These are phyloP conservation scores for Sophora flavescens DNA, from an alignment of 306 rosid species.

Conservation along the genomic window DNA sequence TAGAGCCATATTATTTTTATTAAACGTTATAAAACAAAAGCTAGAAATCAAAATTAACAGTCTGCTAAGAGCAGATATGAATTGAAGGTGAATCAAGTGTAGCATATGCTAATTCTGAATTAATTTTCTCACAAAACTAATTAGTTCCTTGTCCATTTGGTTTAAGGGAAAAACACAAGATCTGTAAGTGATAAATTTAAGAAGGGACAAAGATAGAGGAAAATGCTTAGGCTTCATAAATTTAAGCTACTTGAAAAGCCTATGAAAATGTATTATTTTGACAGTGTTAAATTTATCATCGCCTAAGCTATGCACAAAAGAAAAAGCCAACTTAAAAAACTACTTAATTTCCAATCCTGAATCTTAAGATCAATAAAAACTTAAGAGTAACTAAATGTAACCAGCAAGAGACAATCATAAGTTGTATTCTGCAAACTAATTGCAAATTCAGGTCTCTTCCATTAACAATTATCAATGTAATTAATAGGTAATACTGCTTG, in stretches of 20 bases:
- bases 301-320: not conserved
- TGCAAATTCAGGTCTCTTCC: not conserved
- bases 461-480: slow-evolving; percentile 8
- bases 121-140: too few species aligned
- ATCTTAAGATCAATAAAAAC: not conserved
- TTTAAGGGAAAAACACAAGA: too few species aligned
- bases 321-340: slow-evolving; percentile 4
- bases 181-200: too few species aligned
- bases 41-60: too few species aligned
- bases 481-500: slow-evolving; percentile 3
- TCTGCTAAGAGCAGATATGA: too few species aligned
- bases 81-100: too few species aligned
- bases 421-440: too few species aligned
- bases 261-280: slow-evolving; percentile 1
- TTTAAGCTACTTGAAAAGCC: slow-evolving; percentile 16
- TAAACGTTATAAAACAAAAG: too few species aligned
- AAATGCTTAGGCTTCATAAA: not conserved
- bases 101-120: too few species aligned
- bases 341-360: slow-evolving; percentile 19
- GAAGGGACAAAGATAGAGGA: not conserved
- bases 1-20: too few species aligned
- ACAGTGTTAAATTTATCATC: not conserved
- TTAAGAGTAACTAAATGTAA: slow-evolving; percentile 1
- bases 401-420: not conserved
- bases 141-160: too few species aligned